These are phyloP conservation scores for Epichloe amarillans DNA, from an alignment of 2,329 filamentous ascomycete genomes.

Conservation along the genomic window DNA sequence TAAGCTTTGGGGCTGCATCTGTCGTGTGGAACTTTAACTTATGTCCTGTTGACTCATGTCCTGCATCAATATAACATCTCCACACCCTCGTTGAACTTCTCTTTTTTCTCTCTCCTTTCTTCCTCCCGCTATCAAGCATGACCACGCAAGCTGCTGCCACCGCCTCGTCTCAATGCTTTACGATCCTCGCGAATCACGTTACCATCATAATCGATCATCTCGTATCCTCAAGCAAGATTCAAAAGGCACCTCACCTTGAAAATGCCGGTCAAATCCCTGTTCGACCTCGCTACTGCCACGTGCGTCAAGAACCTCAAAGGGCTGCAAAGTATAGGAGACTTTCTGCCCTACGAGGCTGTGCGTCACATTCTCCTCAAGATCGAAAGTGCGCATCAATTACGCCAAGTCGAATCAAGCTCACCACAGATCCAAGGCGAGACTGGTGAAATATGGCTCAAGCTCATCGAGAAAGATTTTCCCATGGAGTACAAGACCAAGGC, in stretches of 20 bases:
- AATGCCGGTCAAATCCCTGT: conserved; percentile 36
- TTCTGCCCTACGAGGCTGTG: conserved; percentile 50
- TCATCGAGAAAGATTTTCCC: conserved; percentile 69
- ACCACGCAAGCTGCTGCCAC: background rate
- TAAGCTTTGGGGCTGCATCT: no score
- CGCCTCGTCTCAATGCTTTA: background rate
- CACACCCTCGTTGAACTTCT: background rate
- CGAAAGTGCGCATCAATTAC: conserved; percentile 61
- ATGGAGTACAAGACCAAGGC: conserved; percentile 47
- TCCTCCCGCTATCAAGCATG: background rate
- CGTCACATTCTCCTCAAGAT: conserved; percentile 57
- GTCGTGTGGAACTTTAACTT: no score
- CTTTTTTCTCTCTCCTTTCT: background rate
- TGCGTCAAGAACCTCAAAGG: conserved; percentile 40
- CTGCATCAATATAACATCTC: background rate
- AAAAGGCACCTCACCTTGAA: background rate
- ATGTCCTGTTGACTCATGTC: no score
- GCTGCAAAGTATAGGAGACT: conserved; percentile 58
- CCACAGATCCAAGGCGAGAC: conserved; percentile 62
- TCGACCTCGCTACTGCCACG: conserved; percentile 35
- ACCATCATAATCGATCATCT: background rate
- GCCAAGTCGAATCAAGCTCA: conserved; percentile 57
- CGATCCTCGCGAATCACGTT: background rate
- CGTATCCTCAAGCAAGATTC: background rate
- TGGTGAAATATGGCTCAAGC: conserved; percentile 60